Conservation (phyloP, 768 basidiomycete species). For the Paxillus involutus region DNA sequence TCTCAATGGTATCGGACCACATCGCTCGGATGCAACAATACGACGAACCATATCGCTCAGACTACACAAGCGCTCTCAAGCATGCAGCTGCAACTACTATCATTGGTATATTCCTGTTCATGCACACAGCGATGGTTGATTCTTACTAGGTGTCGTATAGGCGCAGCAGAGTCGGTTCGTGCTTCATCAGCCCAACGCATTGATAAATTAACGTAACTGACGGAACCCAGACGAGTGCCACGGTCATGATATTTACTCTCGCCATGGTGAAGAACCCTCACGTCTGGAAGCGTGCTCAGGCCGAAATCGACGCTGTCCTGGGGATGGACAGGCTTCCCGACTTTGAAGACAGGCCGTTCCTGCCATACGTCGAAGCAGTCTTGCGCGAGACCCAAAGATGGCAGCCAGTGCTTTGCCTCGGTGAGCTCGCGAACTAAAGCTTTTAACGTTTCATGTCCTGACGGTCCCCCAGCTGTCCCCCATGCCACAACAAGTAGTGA, state of each 20-base stretch:
- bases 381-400: constrained; percentile 10
- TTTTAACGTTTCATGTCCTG: neutral
- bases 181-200: too few relatives aligned
- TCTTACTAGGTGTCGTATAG: too few relatives aligned
- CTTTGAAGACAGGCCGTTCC: constrained; percentile 5
- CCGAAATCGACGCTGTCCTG: constrained; percentile 6
- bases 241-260: too few relatives aligned
- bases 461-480: constrained; percentile 7
- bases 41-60: neutral
- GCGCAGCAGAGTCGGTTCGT: too few relatives aligned
- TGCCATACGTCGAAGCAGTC: constrained; percentile 16
- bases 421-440: neutral
- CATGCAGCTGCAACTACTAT: constrained; percentile 10
- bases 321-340: constrained; percentile 8
- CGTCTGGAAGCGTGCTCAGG: too few relatives aligned
- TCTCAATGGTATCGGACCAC: constrained; percentile 15
- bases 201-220: too few relatives aligned
- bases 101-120: constrained; percentile 6
- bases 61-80: constrained; percentile 18
- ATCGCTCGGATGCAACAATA: constrained; percentile 9
- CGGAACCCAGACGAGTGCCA: too few relatives aligned
- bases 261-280: too few relatives aligned
- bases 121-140: too few relatives aligned
- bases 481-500: constrained; percentile 36
- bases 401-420: constrained; percentile 5